phyloP scores from a whole-genome alignment of 1,139 yeast species.

The Pichia sp. region DNA sequence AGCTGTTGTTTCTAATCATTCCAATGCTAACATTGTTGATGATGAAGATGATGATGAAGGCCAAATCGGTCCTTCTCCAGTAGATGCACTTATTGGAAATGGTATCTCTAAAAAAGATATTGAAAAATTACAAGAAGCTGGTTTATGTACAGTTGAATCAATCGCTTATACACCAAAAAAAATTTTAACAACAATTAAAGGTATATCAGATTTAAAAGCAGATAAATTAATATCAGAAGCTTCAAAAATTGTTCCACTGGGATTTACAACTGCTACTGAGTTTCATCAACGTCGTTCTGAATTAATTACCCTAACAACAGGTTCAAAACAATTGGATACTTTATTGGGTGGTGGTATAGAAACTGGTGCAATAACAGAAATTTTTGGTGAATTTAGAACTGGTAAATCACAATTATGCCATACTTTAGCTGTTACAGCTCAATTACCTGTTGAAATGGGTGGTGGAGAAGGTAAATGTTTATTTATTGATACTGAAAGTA shows the following conservation, averaged over 20 bases:
- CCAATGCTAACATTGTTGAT: not conserved
- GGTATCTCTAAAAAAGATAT: conserved; percentile 82
- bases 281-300: conserved; percentile 87
- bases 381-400: conserved; percentile 96
- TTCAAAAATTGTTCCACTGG: conserved; percentile 84
- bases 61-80: conserved; percentile 40
- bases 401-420: conserved; percentile 97
- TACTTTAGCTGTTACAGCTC: conserved; percentile 95
- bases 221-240: conserved; percentile 81
- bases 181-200: conserved; percentile 69
- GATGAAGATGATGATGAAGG: conserved; percentile 30
- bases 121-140: conserved; percentile 73
- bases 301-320: conserved; percentile 88
- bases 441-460: conserved; percentile 93
- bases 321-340: conserved; percentile 90
- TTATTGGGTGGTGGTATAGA: conserved; percentile 95
- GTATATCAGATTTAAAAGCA: conserved; percentile 94
- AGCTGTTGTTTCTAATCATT: conserved; percentile 10
- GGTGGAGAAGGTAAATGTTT: conserved; percentile 99
- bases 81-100: conserved; percentile 54
- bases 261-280: conserved; percentile 96
- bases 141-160: conserved; percentile 84
- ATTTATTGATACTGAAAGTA: conserved; percentile 95
- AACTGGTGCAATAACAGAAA: conserved; percentile 94
- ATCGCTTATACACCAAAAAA: conserved; percentile 86